phyloP scores from a whole-genome alignment of 2,329 filamentous ascomycete genomes.

The Geosmithia flava region DNA sequence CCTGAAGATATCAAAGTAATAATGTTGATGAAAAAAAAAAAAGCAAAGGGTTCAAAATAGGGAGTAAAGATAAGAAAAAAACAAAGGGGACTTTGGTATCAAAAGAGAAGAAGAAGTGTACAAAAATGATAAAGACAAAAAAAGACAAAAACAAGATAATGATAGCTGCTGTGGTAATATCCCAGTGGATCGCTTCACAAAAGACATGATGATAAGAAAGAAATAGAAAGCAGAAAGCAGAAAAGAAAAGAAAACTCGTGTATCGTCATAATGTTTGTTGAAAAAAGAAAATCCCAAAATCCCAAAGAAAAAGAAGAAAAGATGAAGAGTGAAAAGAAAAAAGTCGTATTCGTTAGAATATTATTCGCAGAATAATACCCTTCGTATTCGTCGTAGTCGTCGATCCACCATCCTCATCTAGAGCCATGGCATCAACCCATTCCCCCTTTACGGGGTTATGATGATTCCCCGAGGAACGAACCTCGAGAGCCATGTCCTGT shows the following conservation, averaged over 20 bases:
- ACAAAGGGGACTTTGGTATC: too few species aligned
- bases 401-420: slow-evolving; percentile 23
- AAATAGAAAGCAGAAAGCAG: too few species aligned
- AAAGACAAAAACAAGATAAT: too few species aligned
- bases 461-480: slow-evolving; percentile 30
- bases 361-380: not conserved
- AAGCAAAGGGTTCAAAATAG: too few species aligned
- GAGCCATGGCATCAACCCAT: slow-evolving; percentile 42
- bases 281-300: not conserved
- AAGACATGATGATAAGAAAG: too few species aligned
- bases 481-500: slow-evolving; percentile 77
- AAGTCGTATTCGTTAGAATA: not conserved
- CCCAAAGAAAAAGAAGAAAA: not conserved
- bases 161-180: too few species aligned
- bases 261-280: not conserved
- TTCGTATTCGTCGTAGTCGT: not conserved
- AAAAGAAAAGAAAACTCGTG: not conserved
- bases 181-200: too few species aligned
- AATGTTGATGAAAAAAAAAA: too few species aligned
- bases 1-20: too few species aligned
- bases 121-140: too few species aligned
- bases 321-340: not conserved
- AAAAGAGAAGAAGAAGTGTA: too few species aligned
- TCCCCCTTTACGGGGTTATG: slow-evolving; percentile 36
- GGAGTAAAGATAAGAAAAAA: too few species aligned